Base-by-base conservation (phyloP, 169 alveolate genomes). In the Eimeria acervulina region DNA sequence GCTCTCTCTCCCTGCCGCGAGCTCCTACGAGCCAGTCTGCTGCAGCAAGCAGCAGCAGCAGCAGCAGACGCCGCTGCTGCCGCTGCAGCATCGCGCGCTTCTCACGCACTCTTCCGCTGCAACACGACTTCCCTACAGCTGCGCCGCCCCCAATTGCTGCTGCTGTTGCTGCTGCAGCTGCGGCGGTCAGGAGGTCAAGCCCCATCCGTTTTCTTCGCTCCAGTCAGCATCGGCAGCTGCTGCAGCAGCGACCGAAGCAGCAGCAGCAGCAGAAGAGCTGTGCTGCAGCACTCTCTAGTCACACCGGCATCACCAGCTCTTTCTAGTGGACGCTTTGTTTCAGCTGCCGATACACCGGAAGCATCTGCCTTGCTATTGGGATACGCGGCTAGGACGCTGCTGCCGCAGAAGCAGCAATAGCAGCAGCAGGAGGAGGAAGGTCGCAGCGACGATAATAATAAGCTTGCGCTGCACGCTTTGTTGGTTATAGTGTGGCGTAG, bases 51-150 rank as follows among this genome's bases (percentile, higher is more conserved):
- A n/a, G n/a, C n/a, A n/a, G n/a, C n/a, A n/a, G n/a, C n/a, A n/a
- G n/a, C n/a, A n/a, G n/a, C n/a, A n/a, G n/a, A n/a, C n/a, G n/a
- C n/a, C n/a, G n/a, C n/a, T n/a, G n/a, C n/a, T n/a, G n/a, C n/a
- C n/a, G n/a, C 88, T 78, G 88, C 88, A 36, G 88, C 88, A 33
- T 42, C 88, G 33, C 61, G 63, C 21, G 88, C 88, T 36, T 78
- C 33, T 78, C 66, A 23, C 61, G 15, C 55, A 23, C 61, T 33
- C 88, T 10, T 31, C 61, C 40, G 33, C 55, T 6, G 40, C 42
- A 78, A 40, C 88, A 38, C 88, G 40, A 6, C 88, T 19, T n/a
- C n/a, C 55, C 63, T 28, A 33, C 61, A 15, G 55, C 88, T 42
- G 63, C 88, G 21, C 8, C 40, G 42, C 88, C 36, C 33, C 28